Evolutionary conservation across 805 yeast genomes (phyloP).

Genomic region (Yamadazyma takamatsuzukensis): DNA sequence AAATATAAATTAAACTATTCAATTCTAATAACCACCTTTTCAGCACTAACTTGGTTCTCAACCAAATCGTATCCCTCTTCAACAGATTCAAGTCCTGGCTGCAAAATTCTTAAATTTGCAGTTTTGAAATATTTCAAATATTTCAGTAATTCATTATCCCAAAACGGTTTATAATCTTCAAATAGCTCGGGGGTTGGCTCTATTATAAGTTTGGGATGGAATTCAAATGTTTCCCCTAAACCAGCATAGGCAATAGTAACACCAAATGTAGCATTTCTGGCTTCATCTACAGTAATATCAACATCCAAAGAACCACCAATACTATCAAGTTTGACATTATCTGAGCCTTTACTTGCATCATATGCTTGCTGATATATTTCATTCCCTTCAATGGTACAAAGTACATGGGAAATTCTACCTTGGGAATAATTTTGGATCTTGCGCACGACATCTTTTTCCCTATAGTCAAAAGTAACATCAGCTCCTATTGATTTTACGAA

Average conservation of each 20-base stretch:
- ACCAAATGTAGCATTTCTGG: not conserved
- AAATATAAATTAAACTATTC: no score
- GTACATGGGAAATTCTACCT: conserved; percentile 14
- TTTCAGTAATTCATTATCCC: conserved; percentile 19
- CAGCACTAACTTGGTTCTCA: not conserved
- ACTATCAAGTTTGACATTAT: conserved; percentile 10
- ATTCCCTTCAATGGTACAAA: no score
- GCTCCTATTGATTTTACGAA: conserved; percentile 26
- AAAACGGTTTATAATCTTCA: conserved; percentile 10
- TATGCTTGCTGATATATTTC: conserved; percentile 13
- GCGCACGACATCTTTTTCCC: conserved; percentile 19
- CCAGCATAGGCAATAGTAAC: not conserved
- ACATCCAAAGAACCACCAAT: no score
- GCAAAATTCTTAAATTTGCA: conserved; percentile 12
- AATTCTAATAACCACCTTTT: not conserved
- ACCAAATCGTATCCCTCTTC: not conserved
- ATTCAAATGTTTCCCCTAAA: not conserved
- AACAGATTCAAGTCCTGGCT: not conserved
- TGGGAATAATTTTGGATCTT: conserved; percentile 17
- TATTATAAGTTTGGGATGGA: not conserved
- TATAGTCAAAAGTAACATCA: conserved; percentile 26
- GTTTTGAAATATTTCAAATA: conserved; percentile 13
- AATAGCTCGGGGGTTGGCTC: conserved; percentile 6
- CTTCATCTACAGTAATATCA: not conserved
- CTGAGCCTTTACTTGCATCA: conserved; percentile 13